Conservation (phyloP, 2,329 filamentous ascomycete species). For the Phialemoniopsis sp. region DNA sequence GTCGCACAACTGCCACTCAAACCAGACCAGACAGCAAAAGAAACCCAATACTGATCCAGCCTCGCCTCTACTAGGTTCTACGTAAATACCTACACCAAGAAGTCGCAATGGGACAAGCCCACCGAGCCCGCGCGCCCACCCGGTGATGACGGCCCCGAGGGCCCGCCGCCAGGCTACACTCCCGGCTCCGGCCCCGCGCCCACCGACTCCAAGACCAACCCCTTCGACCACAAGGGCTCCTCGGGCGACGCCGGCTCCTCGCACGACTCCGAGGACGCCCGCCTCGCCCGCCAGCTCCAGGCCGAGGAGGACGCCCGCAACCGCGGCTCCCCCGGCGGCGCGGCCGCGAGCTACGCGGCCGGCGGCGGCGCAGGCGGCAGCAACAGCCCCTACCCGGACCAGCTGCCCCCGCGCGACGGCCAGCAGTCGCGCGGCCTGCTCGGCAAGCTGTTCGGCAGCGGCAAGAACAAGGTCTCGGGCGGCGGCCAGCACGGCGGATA, state of each 20-base stretch:
- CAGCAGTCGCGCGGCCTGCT: conserved; percentile 41
- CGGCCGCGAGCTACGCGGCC: conserved; percentile 29
- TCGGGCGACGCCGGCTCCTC: conserved; percentile 19
- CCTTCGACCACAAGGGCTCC: conserved; percentile 50
- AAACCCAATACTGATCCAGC: conserved; percentile 2
- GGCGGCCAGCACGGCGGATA: conserved; percentile 20
- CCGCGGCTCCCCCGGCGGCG: conserved; percentile 17
- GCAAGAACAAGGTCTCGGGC: conserved; percentile 37
- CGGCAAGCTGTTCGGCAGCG: conserved; percentile 43
- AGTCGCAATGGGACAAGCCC: conserved; percentile 87
- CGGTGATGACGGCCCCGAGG: conserved; percentile 42
- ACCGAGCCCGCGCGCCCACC: conserved; percentile 56
- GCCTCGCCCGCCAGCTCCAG: conserved; percentile 72
- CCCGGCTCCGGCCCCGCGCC: conserved; percentile 40
- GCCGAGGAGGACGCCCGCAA: conserved; percentile 74
- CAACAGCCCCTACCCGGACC: conserved; percentile 23
- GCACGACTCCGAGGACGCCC: conserved; percentile 62
- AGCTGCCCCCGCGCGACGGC: conserved; percentile 36
- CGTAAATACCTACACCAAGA: conserved; percentile 82
- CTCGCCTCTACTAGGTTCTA: conserved; percentile 64
- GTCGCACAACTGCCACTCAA: background rate
- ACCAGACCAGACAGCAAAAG: conserved; percentile 1
- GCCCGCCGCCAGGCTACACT: conserved; percentile 66
- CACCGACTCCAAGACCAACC: conserved; percentile 64
- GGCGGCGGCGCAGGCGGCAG: background rate